phyloP scores from a whole-genome alignment of 1,284 basidiomycete species.

The Pascua guehoae region DNA sequence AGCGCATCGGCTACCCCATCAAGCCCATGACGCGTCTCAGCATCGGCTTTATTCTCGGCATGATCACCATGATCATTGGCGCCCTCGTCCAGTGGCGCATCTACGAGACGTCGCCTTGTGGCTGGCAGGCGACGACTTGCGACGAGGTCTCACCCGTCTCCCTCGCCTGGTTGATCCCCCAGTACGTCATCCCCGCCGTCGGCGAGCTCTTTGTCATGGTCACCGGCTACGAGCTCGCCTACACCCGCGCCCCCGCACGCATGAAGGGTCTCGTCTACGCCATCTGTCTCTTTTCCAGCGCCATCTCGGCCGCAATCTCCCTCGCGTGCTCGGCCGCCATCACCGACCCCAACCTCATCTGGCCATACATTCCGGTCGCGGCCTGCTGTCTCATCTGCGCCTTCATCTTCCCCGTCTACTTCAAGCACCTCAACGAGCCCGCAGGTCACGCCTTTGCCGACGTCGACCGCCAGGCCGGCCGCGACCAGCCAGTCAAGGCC shows the following conservation, averaged over 20 bases:
- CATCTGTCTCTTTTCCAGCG: constrained; percentile 50
- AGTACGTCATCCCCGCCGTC: constrained; percentile 51
- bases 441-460: constrained; percentile 25
- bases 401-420: constrained; percentile 16
- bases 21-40: constrained; percentile 36
- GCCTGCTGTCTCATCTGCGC: constrained; percentile 37
- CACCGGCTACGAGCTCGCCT: constrained; percentile 53
- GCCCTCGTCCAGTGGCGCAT: constrained; percentile 53
- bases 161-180: constrained; percentile 37
- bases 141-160: constrained; percentile 23
- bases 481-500: constrained; percentile 20
- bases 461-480: constrained; percentile 37
- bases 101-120: constrained; percentile 51
- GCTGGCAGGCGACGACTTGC: constrained; percentile 47
- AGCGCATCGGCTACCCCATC: constrained; percentile 40
- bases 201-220: constrained; percentile 55
- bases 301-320: constrained; percentile 51
- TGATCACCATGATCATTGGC: constrained; percentile 48
- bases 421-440: constrained; percentile 34
- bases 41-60: constrained; percentile 44
- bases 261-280: constrained; percentile 51
- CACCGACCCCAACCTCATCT: constrained; percentile 52
- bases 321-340: constrained; percentile 35
- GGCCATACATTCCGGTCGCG: constrained; percentile 49
- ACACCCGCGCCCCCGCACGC: constrained; percentile 50